These are phyloP conservation scores for Sporothrix dimorphospora DNA, from an alignment of 2,329 filamentous ascomycete genomes.

Conservation along the genomic window DNA sequence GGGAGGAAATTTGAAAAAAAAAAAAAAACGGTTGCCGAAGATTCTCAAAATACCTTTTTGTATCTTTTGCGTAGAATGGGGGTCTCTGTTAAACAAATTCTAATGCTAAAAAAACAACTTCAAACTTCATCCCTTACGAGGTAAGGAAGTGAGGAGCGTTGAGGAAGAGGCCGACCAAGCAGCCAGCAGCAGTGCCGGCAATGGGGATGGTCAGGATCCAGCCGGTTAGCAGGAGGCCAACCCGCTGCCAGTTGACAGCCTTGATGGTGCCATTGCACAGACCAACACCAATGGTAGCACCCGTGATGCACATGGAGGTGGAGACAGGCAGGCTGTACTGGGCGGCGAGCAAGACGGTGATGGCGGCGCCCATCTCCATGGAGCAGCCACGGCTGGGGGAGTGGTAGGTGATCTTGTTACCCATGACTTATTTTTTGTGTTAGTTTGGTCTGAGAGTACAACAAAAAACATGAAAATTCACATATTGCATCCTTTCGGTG, in stretches of 20 bases:
- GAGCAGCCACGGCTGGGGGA: conserved; percentile 60
- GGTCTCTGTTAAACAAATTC: not conserved
- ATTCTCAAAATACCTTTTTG: not conserved
- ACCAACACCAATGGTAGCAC: conserved; percentile 76
- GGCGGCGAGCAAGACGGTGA: conserved; percentile 76
- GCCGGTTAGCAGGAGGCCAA: conserved; percentile 66
- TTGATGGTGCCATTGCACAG: conserved; percentile 73
- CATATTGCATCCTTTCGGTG: too few relatives aligned
- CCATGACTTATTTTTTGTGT: conserved; percentile 62
- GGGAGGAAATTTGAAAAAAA: not conserved
- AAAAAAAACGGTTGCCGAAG: too few relatives aligned
- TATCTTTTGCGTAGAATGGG: not conserved
- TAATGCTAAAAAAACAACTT: not conserved
- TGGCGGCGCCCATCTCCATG: conserved; percentile 79
- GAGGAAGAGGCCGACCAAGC: conserved; percentile 54
- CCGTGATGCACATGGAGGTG: conserved; percentile 79
- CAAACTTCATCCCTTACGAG: not conserved
- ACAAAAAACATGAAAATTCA: too few relatives aligned
- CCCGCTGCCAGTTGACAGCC: conserved; percentile 76
- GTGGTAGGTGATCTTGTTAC: conserved; percentile 78
- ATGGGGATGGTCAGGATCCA: conserved; percentile 70
- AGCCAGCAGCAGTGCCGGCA: conserved; percentile 59
- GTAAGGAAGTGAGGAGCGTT: conserved; percentile 61
- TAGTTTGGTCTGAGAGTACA: too few relatives aligned
- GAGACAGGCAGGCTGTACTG: conserved; percentile 76